Evolutionary conservation across 164 flowering plant genomes (phyloP), one percentile per base, ranked within the genome.

Genomic region (Stephania yunnanensis): DNA sequence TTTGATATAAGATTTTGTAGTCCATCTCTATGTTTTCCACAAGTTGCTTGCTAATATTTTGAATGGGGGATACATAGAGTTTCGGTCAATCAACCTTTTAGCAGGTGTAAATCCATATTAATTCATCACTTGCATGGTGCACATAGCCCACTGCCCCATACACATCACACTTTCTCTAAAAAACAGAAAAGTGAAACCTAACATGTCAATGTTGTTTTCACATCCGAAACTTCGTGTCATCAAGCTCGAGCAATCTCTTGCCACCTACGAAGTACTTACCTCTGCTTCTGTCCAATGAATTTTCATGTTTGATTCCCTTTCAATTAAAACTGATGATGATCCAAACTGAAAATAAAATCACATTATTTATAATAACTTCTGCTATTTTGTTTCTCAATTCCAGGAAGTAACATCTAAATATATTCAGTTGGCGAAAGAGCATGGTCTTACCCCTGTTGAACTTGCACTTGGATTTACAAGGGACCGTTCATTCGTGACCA

Each of bases 401-500:
- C 90, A 95, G 97, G 94, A 95, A 87, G 97, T 89, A 73, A 92
- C 95, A 42, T 80, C 81, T 29, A 70, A 84, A 53, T 91, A 92
- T 73, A 2, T 86, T 7, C 82, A 91, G 79, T 55, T 89, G 77
- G 97, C 91, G 17, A 88, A 87, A 83, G 88, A 90, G 80, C 88
- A 95, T 66, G 93, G 94, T 15, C 84, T 91, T 45, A 86, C 87
- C 45, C 90, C 80, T 0, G 94, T 90, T n/a, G 85, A 95, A 79
- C 87, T 95, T 45, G 97, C 98, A 0, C 95, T 92, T 10, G 95
- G 87, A 75, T 95, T 92, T 82, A 88, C 80, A 10, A 80, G 98
- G 71, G 98, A 95, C 79, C 89, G 92, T n/a, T 89, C 95, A 55
- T 95, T 92, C 76, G 75, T 95, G 85, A 83, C 97, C n/a, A 95